Evolutionary conservation across 306 rosid genomes (phyloP), one percentile per base, ranked within the genome.

Genomic region (Rubus idaeus): DNA sequence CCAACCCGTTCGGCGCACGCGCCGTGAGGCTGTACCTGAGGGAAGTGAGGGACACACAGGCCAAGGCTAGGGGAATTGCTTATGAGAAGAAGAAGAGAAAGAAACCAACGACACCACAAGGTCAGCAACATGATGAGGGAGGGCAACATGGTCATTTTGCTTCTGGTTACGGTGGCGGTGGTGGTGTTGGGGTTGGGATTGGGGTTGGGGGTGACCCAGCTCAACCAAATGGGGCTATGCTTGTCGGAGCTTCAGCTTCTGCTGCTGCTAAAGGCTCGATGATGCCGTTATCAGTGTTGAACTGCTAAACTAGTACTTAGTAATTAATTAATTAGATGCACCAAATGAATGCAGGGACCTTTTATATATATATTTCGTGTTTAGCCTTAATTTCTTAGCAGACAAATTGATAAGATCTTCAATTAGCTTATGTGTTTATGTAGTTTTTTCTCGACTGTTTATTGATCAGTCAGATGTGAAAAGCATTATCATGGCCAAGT

Each of bases 51-150:
- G 97, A 94, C n/a, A 70, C 89, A 52, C 98, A 94, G 57, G 88
- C 96, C 5, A 90, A 90, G 65, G 97, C 97, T 0, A 87, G 98
- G 77, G 98, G 98, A 14, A 93, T 93, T 52, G 93, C 96, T 61
- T 91, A 91, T 58, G 92, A 93, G 88, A 93, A 93, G 84, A 94
- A 88, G 86, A 91, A 91, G 87, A 65, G 83, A 3, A 84, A 84
- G 86, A 87, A 87, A 56, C 76, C 78, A 4, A n/a, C 51, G 40
- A 10, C 52, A 18, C 41, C 61, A 10, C 42, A 57, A 50, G 39
- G 14, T 2, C 77, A 70, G 12, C 77, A 56, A 10, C 30, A 52
- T 37, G 52, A 16, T 26, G 45, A 26, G 56, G 56, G 45, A 18
- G 69, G 77, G 69, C 77, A 74, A 4, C 56, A 46, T 44, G 77